Percentiles rank a stretch among this genome's conserved stretches.
Conservation (phyloP, 768 basidiomycete species). For the Sarcodon aspratus region DNA sequence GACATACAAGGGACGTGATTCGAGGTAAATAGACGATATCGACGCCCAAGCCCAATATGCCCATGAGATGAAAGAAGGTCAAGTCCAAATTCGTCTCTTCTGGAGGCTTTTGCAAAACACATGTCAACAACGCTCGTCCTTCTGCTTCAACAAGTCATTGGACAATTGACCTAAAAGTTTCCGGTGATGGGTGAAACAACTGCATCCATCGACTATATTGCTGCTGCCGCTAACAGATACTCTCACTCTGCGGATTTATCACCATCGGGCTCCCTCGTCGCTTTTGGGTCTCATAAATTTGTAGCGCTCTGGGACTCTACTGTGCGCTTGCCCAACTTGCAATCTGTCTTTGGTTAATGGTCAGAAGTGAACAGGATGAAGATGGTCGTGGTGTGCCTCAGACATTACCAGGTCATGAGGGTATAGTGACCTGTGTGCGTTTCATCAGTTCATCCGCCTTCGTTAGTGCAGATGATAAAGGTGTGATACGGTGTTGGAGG, state of each 20-base stretch:
- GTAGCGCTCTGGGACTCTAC: slow-evolving; percentile 50
- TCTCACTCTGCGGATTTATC: slow-evolving; percentile 26
- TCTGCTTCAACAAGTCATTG: no score
- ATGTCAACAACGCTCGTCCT: no score
- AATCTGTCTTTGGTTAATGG: slow-evolving; percentile 1
- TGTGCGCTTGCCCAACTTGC: slow-evolving; percentile 20
- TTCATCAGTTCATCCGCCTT: slow-evolving; percentile 45
- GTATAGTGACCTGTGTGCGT: slow-evolving; percentile 64
- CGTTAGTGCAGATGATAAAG: slow-evolving; percentile 69
- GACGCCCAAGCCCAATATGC: slow-evolving; percentile 64
- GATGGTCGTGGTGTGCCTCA: slow-evolving; percentile 42
- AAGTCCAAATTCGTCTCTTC: no score
- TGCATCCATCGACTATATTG: slow-evolving; percentile 27
- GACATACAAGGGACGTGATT: slow-evolving; percentile 38
- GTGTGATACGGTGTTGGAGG: slow-evolving; percentile 55
- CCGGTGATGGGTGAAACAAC: background rate
- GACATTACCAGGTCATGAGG: slow-evolving; percentile 70
- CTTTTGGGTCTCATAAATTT: slow-evolving; percentile 43
- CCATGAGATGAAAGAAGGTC: slow-evolving; percentile 23
- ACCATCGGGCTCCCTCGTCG: slow-evolving; percentile 25
- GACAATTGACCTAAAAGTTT: no score
- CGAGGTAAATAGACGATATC: slow-evolving; percentile 67
- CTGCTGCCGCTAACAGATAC: slow-evolving; percentile 37
- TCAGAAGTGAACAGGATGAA: slow-evolving; percentile 25
- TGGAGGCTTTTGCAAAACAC: no score